Conservation (phyloP, 768 basidiomycete species). For the Dacryopinax spathularia region DNA sequence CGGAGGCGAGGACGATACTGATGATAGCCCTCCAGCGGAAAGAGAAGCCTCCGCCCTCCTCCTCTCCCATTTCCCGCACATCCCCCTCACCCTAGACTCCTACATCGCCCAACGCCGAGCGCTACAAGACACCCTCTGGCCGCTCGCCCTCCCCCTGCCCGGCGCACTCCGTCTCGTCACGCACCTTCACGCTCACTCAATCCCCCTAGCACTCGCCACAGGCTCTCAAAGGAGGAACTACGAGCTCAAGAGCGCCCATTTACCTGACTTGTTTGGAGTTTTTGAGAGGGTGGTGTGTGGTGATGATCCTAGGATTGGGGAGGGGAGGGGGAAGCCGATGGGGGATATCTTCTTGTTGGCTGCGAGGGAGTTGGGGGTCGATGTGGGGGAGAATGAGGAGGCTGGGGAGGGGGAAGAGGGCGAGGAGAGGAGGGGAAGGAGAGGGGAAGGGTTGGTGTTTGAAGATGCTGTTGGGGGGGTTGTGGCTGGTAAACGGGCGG, state of each 20-base stretch:
- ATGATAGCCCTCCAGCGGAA: no score
- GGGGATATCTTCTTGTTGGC: constrained; percentile 72
- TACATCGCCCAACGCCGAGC: constrained; percentile 44
- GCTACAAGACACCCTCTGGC: constrained; percentile 53
- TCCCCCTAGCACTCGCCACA: constrained; percentile 74
- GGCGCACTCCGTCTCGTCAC: constrained; percentile 54
- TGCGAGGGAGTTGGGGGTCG: constrained; percentile 37
- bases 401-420: constrained; percentile 17
- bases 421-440: constrained; percentile 32
- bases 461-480: constrained; percentile 70
- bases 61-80: constrained; percentile 62
- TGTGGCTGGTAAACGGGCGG: constrained; percentile 67
- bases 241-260: constrained; percentile 50
- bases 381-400: constrained; percentile 23
- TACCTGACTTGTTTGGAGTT: constrained; percentile 40
- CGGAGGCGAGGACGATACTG: no score
- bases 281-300: constrained; percentile 61
- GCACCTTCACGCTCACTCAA: constrained; percentile 49
- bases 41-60: constrained; percentile 48
- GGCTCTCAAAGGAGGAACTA: constrained; percentile 55
- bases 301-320: constrained; percentile 36
- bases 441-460: constrained; percentile 58
- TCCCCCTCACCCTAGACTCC: constrained; percentile 45
- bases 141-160: constrained; percentile 54
- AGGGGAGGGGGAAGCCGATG: constrained; percentile 49